phyloP scores from a whole-genome alignment of 2,329 filamentous ascomycete genomes.

The Phialophora verrucosa region DNA sequence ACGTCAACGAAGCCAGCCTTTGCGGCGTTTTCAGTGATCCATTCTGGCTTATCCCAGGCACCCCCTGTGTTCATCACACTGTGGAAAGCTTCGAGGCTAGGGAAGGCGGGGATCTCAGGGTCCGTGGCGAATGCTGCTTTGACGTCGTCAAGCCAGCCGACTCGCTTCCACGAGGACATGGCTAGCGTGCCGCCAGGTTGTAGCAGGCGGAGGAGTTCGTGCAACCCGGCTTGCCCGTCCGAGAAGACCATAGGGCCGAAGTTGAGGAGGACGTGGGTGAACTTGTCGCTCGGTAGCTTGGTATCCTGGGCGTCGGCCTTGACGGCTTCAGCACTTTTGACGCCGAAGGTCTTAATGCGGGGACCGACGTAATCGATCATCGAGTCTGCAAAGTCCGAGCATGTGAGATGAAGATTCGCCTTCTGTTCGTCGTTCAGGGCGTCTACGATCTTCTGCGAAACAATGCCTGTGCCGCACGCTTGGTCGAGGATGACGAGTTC shows the following conservation, averaged over 20 bases:
- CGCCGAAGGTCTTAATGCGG: constrained; percentile 51
- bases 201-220: constrained; percentile 46
- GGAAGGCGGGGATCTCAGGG: constrained; percentile 41
- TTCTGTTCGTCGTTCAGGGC: constrained; percentile 49
- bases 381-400: constrained; percentile 54
- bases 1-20: constrained; percentile 27
- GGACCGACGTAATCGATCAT: constrained; percentile 52
- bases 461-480: constrained; percentile 60
- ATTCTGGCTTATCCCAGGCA: constrained; percentile 22
- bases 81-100: constrained; percentile 32
- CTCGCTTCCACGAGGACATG: constrained; percentile 47
- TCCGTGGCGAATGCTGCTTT: constrained; percentile 41
- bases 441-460: constrained; percentile 54
- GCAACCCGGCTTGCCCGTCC: constrained; percentile 44
- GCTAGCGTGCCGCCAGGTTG: constrained; percentile 45
- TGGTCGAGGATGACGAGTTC: constrained; percentile 56
- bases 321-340: constrained; percentile 54
- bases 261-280: constrained; percentile 54
- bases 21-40: constrained; percentile 12
- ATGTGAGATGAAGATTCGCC: constrained; percentile 55
- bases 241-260: constrained; percentile 58
- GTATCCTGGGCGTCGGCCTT: constrained; percentile 58
- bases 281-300: constrained; percentile 45
- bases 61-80: constrained; percentile 9
- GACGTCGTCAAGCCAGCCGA: constrained; percentile 42